Conservation (phyloP, 2,329 filamentous ascomycete species). For the Cryphonectria radicalis region DNA sequence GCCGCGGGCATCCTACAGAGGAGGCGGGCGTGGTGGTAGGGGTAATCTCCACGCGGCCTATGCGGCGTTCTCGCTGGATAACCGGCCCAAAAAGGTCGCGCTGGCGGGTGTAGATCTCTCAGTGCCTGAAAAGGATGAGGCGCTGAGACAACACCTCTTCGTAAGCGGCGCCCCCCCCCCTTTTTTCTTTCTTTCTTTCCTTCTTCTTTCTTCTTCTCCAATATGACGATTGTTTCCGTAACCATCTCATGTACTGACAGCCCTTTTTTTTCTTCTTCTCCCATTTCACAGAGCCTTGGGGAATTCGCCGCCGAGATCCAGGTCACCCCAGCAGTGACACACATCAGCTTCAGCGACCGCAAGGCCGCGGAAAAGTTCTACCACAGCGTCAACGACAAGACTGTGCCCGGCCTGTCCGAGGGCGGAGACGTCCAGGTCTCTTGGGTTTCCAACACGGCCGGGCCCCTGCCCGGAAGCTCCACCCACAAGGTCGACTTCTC, state of each 20-base stretch:
- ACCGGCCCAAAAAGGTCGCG: slow-evolving; percentile 71
- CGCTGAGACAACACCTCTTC: slow-evolving; percentile 71
- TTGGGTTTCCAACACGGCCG: slow-evolving; percentile 56
- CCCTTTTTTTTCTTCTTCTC: slow-evolving; percentile 19
- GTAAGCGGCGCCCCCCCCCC: slow-evolving; percentile 49
- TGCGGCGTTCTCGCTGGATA: slow-evolving; percentile 72
- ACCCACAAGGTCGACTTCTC: slow-evolving; percentile 23
- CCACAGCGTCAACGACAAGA: slow-evolving; percentile 58
- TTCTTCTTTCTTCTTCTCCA: background rate
- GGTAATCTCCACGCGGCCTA: slow-evolving; percentile 59
- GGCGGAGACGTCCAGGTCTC: slow-evolving; percentile 69
- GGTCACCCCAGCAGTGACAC: slow-evolving; percentile 49
- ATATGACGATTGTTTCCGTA: background rate
- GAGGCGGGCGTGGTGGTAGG: slow-evolving; percentile 46
- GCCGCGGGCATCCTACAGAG: slow-evolving; percentile 44
- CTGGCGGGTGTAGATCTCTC: slow-evolving; percentile 69
- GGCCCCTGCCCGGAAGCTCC: slow-evolving; percentile 32
- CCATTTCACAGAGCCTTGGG: slow-evolving; percentile 53
- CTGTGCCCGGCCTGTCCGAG: slow-evolving; percentile 64
- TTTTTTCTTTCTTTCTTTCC: background rate
- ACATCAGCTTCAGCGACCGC: slow-evolving; percentile 68
- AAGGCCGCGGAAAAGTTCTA: slow-evolving; percentile 73
- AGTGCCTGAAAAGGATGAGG: slow-evolving; percentile 65
- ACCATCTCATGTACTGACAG: slow-evolving; percentile 33
- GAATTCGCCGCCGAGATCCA: slow-evolving; percentile 63